These are phyloP conservation scores for Trichomonas tenax DNA, from an alignment of 208 protist species.

Conservation along the genomic window DNA sequence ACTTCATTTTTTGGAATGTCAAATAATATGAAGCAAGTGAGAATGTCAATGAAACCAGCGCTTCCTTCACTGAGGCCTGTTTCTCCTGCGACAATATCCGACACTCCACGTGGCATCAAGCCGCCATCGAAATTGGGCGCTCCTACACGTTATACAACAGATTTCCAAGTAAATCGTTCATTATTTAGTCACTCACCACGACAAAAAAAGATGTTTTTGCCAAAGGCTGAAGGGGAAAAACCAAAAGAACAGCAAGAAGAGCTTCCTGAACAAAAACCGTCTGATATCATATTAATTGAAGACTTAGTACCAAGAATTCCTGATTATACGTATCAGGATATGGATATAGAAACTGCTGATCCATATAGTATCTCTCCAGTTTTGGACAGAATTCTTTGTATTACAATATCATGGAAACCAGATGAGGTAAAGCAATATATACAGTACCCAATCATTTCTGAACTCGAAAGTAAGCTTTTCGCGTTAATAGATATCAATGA, in stretches of 20 bases:
- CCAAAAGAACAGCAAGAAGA: background rate
- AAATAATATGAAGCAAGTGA: background rate
- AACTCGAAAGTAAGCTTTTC: background rate
- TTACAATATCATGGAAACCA: background rate
- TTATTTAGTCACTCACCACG: background rate
- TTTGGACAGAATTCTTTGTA: background rate
- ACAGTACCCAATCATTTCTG: background rate
- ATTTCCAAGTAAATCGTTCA: slow-evolving; percentile 20
- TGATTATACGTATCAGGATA: background rate
- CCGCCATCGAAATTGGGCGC: background rate
- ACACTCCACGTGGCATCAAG: background rate
- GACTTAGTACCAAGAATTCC: slow-evolving; percentile 10
- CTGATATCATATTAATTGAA: background rate
- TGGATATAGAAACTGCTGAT: background rate
- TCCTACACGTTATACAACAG: background rate
- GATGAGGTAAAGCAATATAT: background rate
- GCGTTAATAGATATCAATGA: background rate
- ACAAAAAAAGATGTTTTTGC: background rate
- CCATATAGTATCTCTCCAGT: background rate
- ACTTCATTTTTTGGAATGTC: no score
- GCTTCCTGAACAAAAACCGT: background rate
- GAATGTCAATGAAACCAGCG: background rate
- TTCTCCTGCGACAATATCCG: background rate
- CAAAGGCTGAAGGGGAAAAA: background rate
- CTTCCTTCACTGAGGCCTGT: background rate